These are phyloP conservation scores for Apiospora malaysiana DNA, from an alignment of 2,329 filamentous ascomycete genomes.

Conservation along the genomic window DNA sequence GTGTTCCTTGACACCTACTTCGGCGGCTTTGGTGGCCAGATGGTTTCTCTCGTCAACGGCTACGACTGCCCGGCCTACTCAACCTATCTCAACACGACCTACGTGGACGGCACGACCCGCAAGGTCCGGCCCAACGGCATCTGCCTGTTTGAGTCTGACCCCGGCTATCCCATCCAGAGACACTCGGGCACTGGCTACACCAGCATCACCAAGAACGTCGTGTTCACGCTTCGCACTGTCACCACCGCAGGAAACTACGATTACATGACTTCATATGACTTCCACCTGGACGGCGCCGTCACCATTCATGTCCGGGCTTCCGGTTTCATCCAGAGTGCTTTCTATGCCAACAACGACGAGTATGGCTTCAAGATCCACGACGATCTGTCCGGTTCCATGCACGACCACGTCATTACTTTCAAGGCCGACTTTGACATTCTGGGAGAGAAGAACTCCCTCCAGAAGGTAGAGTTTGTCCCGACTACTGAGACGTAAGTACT, in stretches of 20 bases:
- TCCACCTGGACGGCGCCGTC: constrained; percentile 50
- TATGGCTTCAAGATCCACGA: constrained; percentile 44
- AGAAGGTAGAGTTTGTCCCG: constrained; percentile 28
- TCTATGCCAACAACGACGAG: constrained; percentile 36
- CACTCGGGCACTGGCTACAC: constrained; percentile 39
- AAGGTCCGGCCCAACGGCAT: constrained; percentile 45
- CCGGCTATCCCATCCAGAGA: constrained; percentile 44
- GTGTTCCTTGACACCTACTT: constrained; percentile 41
- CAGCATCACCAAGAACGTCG: constrained; percentile 34
- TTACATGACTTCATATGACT: constrained; percentile 47
- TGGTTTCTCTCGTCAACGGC: constrained; percentile 36
- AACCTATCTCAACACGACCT: constrained; percentile 33
- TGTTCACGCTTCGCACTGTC: constrained; percentile 44
- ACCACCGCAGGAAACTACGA: constrained; percentile 50
- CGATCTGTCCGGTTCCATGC: constrained; percentile 39
- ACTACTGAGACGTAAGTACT: constrained; percentile 33
- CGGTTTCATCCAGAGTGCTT: constrained; percentile 42
- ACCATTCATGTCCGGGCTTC: constrained; percentile 44
- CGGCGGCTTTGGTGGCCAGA: constrained; percentile 38
- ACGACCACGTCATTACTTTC: constrained; percentile 45
- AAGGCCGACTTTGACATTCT: constrained; percentile 44
- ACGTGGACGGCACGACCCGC: constrained; percentile 31
- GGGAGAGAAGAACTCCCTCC: constrained; percentile 37
- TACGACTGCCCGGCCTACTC: constrained; percentile 38
- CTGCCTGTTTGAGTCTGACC: constrained; percentile 50